Evolutionary conservation across 192 early-diverging fungal species (phyloP), one percentile per base, ranked within the genome.

Genomic region (Spizellomyces punctatus): DNA sequence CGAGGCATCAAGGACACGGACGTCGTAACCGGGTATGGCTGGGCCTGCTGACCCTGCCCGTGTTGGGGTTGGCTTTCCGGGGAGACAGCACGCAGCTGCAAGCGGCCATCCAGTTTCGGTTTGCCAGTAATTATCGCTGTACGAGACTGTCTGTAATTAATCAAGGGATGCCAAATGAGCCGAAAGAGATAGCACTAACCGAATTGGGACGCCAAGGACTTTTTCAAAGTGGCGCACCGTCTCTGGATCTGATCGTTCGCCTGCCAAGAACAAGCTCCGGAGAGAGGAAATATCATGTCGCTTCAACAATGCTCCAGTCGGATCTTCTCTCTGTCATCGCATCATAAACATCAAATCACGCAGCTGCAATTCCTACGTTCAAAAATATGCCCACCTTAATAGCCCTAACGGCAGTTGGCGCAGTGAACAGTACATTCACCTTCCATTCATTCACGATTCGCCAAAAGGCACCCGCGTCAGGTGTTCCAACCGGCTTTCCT

Each of bases 31-130:
- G 27, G 27, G 27, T 36, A 36, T 36, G 27, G 27, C 27, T 36
- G 27, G 27, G 27, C 27, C 27, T 36, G 27, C 27, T 2, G 8
- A 84, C 66, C 21, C 78, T 79, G 0, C 74, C 67, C 61, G 78
- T 63, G 56, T 71, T 49, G 61, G 10, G 14, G 8, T 9, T 8
- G 58, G 8, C 1, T 16, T 1, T 16, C 16, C 16, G 52, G 52
- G 16, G 52, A 55, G 19, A 19, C 16, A 16, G 19, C 52, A 55
- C 79, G 71, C 86, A 87, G 7, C 89, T 0, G 91, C 90, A 77
- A 94, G 87, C 4, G 93, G 92, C 42, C 86, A 88, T 2, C 93
- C 92, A 49, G 87, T 90, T 63, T 95, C 93, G 0, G 93, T 94
- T 58, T 91, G 89, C 93, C 93, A 95, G 78, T 89, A 95, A 67